Evolutionary conservation across 2,329 filamentous ascomycete genomes (phyloP).

Genomic region (Fusarium sp.): DNA sequence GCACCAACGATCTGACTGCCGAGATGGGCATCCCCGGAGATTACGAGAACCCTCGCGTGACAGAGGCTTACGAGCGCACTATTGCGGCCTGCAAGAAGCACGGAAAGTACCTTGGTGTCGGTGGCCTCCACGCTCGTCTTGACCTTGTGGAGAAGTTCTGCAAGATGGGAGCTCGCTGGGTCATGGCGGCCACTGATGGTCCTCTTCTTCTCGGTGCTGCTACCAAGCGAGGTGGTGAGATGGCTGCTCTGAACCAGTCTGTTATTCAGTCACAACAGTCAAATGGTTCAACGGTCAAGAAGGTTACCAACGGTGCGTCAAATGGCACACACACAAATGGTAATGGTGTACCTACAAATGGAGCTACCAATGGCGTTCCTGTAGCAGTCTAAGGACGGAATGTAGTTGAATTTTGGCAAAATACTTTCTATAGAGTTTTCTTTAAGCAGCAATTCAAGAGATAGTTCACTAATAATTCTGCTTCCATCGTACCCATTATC

Average conservation of each 20-base stretch:
- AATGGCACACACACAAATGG: too few species aligned
- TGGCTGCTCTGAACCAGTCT: conserved; percentile 41
- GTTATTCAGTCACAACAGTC: conserved; percentile 15
- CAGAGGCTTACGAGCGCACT: conserved; percentile 50
- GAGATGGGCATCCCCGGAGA: conserved; percentile 56
- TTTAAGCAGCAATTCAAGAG: too few species aligned
- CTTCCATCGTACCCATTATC: too few species aligned
- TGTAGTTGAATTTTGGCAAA: neutral
- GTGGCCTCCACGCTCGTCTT: conserved; percentile 56
- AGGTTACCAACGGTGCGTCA: neutral
- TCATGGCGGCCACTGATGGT: conserved; percentile 50
- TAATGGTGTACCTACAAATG: conserved; percentile 3
- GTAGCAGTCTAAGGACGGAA: neutral
- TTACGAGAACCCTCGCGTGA: conserved; percentile 42
- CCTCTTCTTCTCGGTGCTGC: conserved; percentile 47
- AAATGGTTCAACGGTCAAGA: neutral
- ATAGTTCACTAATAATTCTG: too few species aligned
- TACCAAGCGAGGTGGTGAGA: conserved; percentile 44
- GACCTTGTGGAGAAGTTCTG: conserved; percentile 58
- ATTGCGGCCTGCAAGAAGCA: conserved; percentile 55
- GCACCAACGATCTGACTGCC: conserved; percentile 59
- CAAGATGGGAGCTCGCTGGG: conserved; percentile 48
- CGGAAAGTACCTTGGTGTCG: conserved; percentile 57
- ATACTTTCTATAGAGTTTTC: neutral
- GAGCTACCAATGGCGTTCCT: neutral